These are phyloP conservation scores for Sarcomyxa edulis DNA, from an alignment of 768 basidiomycete species.

Conservation along the genomic window DNA sequence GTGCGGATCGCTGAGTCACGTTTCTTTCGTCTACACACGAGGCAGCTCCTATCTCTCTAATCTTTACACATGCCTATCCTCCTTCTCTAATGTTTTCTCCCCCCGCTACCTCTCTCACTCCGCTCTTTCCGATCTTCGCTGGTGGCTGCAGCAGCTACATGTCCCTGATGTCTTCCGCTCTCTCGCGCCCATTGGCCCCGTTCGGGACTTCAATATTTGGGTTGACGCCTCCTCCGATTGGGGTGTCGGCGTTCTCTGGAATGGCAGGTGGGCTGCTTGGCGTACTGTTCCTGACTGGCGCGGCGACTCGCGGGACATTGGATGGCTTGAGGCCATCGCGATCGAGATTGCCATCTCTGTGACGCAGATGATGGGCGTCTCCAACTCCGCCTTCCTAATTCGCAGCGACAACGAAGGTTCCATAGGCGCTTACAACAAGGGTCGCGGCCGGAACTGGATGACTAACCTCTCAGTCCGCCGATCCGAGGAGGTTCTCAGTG, in stretches of 20 bases:
- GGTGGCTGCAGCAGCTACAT: slow-evolving; percentile 5
- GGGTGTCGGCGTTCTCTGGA: slow-evolving; percentile 30
- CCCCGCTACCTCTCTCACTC: slow-evolving; percentile 2
- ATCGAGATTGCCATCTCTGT: too few relatives aligned
- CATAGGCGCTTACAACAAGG: slow-evolving; percentile 16
- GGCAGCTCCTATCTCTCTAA: slow-evolving; percentile 3
- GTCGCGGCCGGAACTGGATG: slow-evolving; percentile 13
- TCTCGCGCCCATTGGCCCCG: not conserved
- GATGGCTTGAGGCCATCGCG: too few relatives aligned
- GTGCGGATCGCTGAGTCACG: slow-evolving; percentile 15
- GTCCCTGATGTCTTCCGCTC: slow-evolving; percentile 9
- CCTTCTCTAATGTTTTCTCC: slow-evolving; percentile 2
- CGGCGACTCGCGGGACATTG: not conserved
- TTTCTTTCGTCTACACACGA: slow-evolving; percentile 13
- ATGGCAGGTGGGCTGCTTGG: slow-evolving; percentile 22
- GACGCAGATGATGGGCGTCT: not conserved
- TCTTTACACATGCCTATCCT: slow-evolving; percentile 4
- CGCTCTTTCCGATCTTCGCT: slow-evolving; percentile 5
- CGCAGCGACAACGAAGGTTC: slow-evolving; percentile 19
- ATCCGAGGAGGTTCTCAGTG: slow-evolving; percentile 8
- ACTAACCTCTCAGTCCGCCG: slow-evolving; percentile 16
- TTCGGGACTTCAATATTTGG: slow-evolving; percentile 17
- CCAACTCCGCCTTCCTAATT: slow-evolving; percentile 11
- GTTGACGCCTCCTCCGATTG: slow-evolving; percentile 24
- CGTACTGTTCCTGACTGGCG: slow-evolving; percentile 9